Conservation (phyloP, 495 filamentous ascomycete genomes). For the Hypomontagnella monticulosa region DNA sequence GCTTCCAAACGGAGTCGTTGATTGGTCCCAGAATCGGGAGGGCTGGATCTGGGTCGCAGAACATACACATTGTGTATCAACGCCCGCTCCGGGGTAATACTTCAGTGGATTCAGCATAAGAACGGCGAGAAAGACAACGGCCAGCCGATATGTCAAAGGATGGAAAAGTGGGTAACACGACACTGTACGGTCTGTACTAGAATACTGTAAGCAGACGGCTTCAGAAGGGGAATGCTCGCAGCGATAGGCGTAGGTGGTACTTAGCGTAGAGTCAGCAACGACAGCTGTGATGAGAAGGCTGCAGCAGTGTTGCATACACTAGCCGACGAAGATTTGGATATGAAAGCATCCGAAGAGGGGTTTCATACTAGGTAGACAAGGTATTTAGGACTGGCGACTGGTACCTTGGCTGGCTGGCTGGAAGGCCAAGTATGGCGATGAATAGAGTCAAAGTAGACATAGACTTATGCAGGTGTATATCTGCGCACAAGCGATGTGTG, state of each 20-base stretch:
- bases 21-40: conserved; percentile 34
- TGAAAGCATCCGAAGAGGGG: conserved; percentile 36
- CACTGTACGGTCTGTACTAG: conserved; percentile 7
- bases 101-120: conserved; percentile 28
- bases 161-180: conserved; percentile 4
- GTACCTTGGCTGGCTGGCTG: conserved; percentile 35
- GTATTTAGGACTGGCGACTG: neutral
- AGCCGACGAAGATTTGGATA: conserved; percentile 17
- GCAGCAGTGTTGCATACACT: conserved; percentile 19
- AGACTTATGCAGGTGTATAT: conserved; percentile 38
- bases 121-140: neutral
- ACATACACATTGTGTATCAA: conserved; percentile 30
- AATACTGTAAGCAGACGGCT: conserved; percentile 5
- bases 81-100: conserved; percentile 17
- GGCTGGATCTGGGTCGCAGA: conserved; percentile 32
- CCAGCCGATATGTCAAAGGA: conserved; percentile 7
- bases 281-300: conserved; percentile 16
- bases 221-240: neutral
- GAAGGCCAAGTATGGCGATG: conserved; percentile 14
- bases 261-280: conserved; percentile 1
- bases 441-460: conserved; percentile 14
- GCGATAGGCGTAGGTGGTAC: conserved; percentile 5
- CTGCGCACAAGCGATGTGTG: conserved; percentile 15
- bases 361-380: conserved; percentile 36
- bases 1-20: conserved; percentile 6